Evolutionary conservation across 495 filamentous ascomycete genomes (phyloP).

Genomic region (Mytilinidion resinicola): DNA sequence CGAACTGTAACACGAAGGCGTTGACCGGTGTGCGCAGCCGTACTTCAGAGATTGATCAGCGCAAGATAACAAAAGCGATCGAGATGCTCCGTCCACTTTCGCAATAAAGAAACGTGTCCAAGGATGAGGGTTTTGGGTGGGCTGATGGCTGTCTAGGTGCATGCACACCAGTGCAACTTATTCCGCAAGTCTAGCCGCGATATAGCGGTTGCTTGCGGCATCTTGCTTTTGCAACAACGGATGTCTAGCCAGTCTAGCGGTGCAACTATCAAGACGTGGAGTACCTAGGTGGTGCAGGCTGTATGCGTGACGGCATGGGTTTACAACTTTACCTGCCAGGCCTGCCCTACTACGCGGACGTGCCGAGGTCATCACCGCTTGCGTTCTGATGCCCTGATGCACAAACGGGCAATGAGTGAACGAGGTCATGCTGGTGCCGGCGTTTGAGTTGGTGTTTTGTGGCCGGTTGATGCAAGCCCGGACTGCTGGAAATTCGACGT

Average conservation of each 20-base stretch:
- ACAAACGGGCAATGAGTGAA: too few relatives aligned
- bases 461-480: too few relatives aligned
- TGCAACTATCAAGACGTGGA: too few relatives aligned
- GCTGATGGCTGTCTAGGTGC: slow-evolving; percentile 1
- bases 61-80: slow-evolving; percentile 2
- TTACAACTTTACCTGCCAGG: too few relatives aligned
- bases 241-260: background rate
- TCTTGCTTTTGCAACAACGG: slow-evolving; percentile 17
- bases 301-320: too few relatives aligned
- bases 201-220: slow-evolving; percentile 19
- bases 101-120: background rate
- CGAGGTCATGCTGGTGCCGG: too few relatives aligned
- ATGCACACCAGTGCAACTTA: slow-evolving; percentile 27
- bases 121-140: background rate
- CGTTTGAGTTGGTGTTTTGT: too few relatives aligned
- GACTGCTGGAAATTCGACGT: too few relatives aligned
- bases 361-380: too few relatives aligned
- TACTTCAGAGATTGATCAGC: background rate
- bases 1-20: slow-evolving; percentile 14
- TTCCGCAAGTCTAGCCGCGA: slow-evolving; percentile 12
- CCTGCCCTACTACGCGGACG: too few relatives aligned
- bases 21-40: background rate
- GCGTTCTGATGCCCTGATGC: too few relatives aligned
- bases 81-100: background rate
- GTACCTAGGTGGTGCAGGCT: too few relatives aligned